Base-by-base conservation (phyloP, 2,329 filamentous ascomycete genomes). In the Ophiosphaerella korrae region DNA sequence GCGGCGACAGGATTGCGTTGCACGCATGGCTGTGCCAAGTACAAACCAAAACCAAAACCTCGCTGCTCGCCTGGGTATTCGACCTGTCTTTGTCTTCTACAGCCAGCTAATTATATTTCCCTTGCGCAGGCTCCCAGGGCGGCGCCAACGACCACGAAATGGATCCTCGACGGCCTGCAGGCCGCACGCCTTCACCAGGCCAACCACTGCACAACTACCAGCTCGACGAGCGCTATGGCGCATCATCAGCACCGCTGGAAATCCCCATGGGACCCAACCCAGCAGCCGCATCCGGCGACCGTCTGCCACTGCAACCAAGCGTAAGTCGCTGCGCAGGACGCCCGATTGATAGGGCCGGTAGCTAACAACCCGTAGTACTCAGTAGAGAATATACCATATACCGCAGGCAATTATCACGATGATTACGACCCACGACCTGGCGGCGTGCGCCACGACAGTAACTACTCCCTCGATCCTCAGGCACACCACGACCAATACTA, bases 401-500 rank as follows among this genome's bases (percentile, higher is more conserved):
- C 84, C 14, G 83, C 86, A 64, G 82, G 83, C 65, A 81, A 87
- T 60, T 77, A 79, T 47, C 87, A 85, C 68, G 72, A 78, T 50
- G 75, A 78, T 53, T 76, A 77, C 55, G 74, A 78, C 50, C 76
- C 78, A 48, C 74, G 79, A 48, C 78, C 78, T 57, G 78, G 81
- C 36, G 80, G 71, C 42, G 74, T 75, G 45, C 80, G 70, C 44
- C 75, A 75, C 40, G 74, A 80, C 54, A 79, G 80, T 50, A 88
- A 92, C 48, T 92, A 94, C 72, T 80, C 86, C 3, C 76, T 96
- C 53, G 86, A 91, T 66, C 92, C 93, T 8, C 87, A 95, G 71
- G 86, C 87, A 50, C 91, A 96, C 66, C 90, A 94, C 70, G 90
- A 96, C 74, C 84, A 85, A 48, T 96, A 96, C 78, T 93, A 89